phyloP scores from a whole-genome alignment of 1,139 yeast genomes.

The Candida labiduridarum region DNA sequence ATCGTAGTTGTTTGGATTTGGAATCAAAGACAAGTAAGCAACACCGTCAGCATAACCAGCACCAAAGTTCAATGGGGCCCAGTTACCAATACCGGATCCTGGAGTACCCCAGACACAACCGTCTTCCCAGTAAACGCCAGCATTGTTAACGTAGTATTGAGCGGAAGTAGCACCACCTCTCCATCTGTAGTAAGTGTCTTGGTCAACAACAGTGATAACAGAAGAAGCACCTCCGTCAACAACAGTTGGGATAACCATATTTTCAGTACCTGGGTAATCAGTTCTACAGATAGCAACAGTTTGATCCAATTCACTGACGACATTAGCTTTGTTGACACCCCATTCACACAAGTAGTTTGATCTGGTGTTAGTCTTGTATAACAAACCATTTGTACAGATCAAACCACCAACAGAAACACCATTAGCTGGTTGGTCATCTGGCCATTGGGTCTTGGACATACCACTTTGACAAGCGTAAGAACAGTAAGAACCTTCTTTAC shows the following conservation, averaged over 20 bases:
- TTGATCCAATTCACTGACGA: slow-evolving; percentile 55
- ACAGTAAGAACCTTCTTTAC: slow-evolving; percentile 77
- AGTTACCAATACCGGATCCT: slow-evolving; percentile 73
- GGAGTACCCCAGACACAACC: slow-evolving; percentile 78
- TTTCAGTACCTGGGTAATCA: slow-evolving; percentile 88
- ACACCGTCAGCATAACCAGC: slow-evolving; percentile 67
- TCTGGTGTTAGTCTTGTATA: slow-evolving; percentile 66
- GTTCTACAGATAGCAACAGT: slow-evolving; percentile 81
- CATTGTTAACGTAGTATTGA: slow-evolving; percentile 80
- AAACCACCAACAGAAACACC: slow-evolving; percentile 86
- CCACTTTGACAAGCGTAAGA: slow-evolving; percentile 89
- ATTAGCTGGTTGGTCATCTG: slow-evolving; percentile 65
- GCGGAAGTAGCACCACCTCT: slow-evolving; percentile 67
- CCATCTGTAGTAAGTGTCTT: slow-evolving; percentile 66
- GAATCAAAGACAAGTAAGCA: slow-evolving; percentile 75
- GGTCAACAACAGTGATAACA: slow-evolving; percentile 68
- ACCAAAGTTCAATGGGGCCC: slow-evolving; percentile 83
- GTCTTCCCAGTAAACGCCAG: slow-evolving; percentile 71
- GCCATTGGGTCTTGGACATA: slow-evolving; percentile 92
- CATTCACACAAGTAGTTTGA: slow-evolving; percentile 71
- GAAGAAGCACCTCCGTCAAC: slow-evolving; percentile 59
- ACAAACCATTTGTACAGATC: slow-evolving; percentile 65
- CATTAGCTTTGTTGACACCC: slow-evolving; percentile 67
- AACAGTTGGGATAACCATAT: slow-evolving; percentile 80
- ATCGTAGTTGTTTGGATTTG: slow-evolving; percentile 72